Evolutionary conservation across 768 basidiomycete genomes (phyloP).

Genomic region (Russula sp.): DNA sequence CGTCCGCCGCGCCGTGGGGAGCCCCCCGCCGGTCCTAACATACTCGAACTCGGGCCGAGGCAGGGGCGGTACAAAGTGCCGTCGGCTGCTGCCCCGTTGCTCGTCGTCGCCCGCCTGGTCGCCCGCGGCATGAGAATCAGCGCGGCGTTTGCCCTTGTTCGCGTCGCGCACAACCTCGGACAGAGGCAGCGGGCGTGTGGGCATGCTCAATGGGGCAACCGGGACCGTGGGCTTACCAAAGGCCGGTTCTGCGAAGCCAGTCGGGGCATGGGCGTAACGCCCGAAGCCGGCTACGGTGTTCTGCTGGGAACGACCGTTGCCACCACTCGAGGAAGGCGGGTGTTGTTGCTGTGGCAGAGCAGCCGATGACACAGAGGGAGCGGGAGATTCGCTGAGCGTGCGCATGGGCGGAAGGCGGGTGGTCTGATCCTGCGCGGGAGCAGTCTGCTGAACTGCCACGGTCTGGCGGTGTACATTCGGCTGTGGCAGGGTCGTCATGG

Average conservation of each 20-base stretch:
- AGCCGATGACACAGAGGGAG: background rate
- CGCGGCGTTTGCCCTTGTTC: background rate
- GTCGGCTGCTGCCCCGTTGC: background rate
- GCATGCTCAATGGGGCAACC: background rate
- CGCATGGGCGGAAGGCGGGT: constrained; percentile 18
- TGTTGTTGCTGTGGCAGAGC: background rate
- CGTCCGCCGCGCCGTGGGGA: constrained; percentile 8
- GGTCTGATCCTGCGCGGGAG: background rate
- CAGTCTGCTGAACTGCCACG: background rate
- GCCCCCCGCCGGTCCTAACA: constrained; percentile 10
- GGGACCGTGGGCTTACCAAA: constrained; percentile 1
- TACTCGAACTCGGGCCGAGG: constrained; percentile 15
- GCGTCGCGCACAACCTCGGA: background rate
- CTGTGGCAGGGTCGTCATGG: background rate
- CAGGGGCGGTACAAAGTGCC: constrained; percentile 10
- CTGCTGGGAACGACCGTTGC: background rate
- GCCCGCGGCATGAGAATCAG: background rate
- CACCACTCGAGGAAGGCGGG: background rate
- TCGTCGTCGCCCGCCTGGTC: background rate
- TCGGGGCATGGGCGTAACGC: constrained; percentile 1
- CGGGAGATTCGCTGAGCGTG: constrained; percentile 11
- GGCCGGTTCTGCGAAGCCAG: background rate
- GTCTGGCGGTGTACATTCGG: background rate
- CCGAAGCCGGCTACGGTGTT: background rate
- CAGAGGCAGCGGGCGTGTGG: background rate